Base-by-base conservation (phyloP, 2,329 filamentous ascomycete species). In the Chrysosporium queenslandicum region DNA sequence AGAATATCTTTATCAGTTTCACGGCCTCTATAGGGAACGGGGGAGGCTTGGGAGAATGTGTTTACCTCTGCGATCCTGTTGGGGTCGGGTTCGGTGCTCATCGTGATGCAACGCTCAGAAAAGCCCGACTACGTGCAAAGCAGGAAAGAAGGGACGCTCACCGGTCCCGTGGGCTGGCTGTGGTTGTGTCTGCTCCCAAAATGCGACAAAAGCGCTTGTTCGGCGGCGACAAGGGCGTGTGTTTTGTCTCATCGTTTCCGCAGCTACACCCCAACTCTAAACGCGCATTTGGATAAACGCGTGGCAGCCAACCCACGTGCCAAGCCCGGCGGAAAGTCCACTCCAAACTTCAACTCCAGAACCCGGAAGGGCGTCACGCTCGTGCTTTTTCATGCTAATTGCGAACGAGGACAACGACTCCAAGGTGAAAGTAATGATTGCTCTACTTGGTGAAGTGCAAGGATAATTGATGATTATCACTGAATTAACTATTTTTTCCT, bases 1-100 rank as follows among this genome's bases (percentile, higher is more conserved):
- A 5, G 27, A 16, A 59, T 34, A 36, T 46, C 32, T 3, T 14
- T 2, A 27, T 39, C 12, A 48, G 30, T 27, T 41, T 12, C 32
- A 30, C 12, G 50, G 36, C 45, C 7, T 20, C 21, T 16, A n/a
- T 40, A 34, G 29, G 39, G 25, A 8, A 11, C 37, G 41, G 39
- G 52, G 50, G 21, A 8, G 29, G 12, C n/a, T 29, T 16, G 3
- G 34, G 27, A 21, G 27, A n/a, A 12, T 23, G 55, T 52, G 54
- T 59, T 74, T 75, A 92, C 86, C 77, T 94, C 87, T 66, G 85
- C 84, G 60, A 91, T 86, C 59, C 82, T 83, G 62, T 79, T 86
- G 46, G 80, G 77, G 45, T 78, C 76, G 7, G 81, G 81, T 54
- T 86, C 73, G 52, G 81, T 76, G 65, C 87, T 91, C 43, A 81